Conservation (phyloP, 306 rosid genomes). For the Cicer yamashitae region DNA sequence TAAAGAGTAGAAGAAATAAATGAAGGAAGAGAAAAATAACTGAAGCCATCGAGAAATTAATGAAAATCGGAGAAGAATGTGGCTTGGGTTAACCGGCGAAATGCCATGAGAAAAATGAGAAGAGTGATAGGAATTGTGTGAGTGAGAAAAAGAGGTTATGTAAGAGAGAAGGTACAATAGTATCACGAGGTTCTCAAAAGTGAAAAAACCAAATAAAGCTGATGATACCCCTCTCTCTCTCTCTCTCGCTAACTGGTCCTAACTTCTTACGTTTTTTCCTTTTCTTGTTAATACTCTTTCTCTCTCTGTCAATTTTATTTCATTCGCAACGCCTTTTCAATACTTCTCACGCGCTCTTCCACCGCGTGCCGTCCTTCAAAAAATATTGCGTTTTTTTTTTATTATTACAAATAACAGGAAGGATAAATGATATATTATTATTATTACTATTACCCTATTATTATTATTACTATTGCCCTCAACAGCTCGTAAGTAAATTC, state of each 20-base stretch:
- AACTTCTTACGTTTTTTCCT: slow-evolving; percentile 41
- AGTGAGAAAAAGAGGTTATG: slow-evolving; percentile 32
- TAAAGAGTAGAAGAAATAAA: slow-evolving; percentile 39
- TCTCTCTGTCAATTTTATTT: slow-evolving; percentile 2
- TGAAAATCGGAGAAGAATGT: slow-evolving; percentile 36
- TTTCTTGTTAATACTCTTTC: not conserved
- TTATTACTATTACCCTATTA: not conserved
- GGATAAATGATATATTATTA: not conserved
- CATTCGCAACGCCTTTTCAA: slow-evolving; percentile 18
- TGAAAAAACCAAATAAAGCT: slow-evolving; percentile 41
- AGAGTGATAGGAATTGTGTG: slow-evolving; percentile 30
- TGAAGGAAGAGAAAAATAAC: slow-evolving; percentile 22
- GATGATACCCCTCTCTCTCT: not conserved
- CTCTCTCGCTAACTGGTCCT: slow-evolving; percentile 44
- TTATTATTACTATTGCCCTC: not conserved
- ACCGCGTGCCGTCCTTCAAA: not conserved
- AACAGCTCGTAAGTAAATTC: slow-evolving; percentile 29
- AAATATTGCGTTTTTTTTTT: not conserved
- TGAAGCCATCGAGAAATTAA: slow-evolving; percentile 50
- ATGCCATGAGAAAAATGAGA: slow-evolving; percentile 49
- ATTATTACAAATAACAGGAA: not conserved
- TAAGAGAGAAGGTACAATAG: slow-evolving; percentile 30
- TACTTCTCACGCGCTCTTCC: slow-evolving; percentile 39
- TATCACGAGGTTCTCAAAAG: slow-evolving; percentile 61
- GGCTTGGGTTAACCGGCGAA: slow-evolving; percentile 46